A percentile compares a stretch with the other conserved stretches of the same genome.
Conservation (phyloP, 2,329 filamentous ascomycete genomes). For the Shiraia bambusicola region DNA sequence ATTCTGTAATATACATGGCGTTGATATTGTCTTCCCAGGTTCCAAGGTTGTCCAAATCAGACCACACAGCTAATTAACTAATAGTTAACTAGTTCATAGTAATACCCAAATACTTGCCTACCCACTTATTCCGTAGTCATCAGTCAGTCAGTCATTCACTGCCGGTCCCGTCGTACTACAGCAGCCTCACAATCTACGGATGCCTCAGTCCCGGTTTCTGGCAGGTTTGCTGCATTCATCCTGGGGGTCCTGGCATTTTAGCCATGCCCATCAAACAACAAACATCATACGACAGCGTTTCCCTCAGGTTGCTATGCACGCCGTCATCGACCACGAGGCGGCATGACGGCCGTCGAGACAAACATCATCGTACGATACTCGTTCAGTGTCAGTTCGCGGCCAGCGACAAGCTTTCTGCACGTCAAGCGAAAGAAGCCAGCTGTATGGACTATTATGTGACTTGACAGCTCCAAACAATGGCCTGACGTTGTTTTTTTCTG, state of each 20-base stretch:
- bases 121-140: too few species aligned
- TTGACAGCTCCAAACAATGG: slow-evolving; percentile 30
- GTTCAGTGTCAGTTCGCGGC: slow-evolving; percentile 26
- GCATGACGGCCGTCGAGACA: slow-evolving; percentile 27
- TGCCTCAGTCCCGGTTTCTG: slow-evolving; percentile 38
- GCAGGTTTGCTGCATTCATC: slow-evolving; percentile 16
- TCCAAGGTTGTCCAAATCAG: too few species aligned
- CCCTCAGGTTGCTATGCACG: slow-evolving; percentile 25
- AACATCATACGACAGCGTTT: slow-evolving; percentile 43
- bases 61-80: too few species aligned
- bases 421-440: slow-evolving; percentile 3
- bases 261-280: slow-evolving; percentile 34
- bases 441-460: slow-evolving; percentile 5
- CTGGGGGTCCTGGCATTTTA: slow-evolving; percentile 14
- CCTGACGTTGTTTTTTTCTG: slow-evolving; percentile 38
- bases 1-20: neutral
- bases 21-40: neutral
- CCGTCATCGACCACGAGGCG: slow-evolving; percentile 13
- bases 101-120: too few species aligned
- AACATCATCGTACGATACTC: slow-evolving; percentile 39
- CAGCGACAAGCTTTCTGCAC: slow-evolving; percentile 15
- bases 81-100: too few species aligned
- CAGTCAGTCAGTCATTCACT: too few species aligned
- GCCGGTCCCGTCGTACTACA: too few species aligned
- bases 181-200: slow-evolving; percentile 26